These are phyloP conservation scores for Leccinum incarnatum DNA, from an alignment of 768 basidiomycete genomes.

Conservation along the genomic window DNA sequence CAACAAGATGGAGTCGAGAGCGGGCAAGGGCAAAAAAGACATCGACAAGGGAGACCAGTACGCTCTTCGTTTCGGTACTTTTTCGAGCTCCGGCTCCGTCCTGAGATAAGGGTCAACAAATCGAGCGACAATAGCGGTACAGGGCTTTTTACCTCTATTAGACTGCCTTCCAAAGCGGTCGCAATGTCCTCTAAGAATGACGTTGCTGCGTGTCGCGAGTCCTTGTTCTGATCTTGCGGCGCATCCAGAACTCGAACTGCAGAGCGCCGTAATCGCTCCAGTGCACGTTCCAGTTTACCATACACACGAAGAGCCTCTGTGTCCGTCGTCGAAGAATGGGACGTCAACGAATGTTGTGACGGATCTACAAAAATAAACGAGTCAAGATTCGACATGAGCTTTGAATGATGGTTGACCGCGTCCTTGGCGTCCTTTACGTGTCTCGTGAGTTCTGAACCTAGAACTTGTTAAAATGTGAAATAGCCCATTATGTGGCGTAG, in stretches of 20 bases:
- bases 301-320: slow-evolving; percentile 33
- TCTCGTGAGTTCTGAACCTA: slow-evolving; percentile 19
- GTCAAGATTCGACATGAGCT: slow-evolving; percentile 13
- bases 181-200: slow-evolving; percentile 38
- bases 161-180: slow-evolving; percentile 28
- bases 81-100: background rate
- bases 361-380: slow-evolving; percentile 2
- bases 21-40: slow-evolving; percentile 55
- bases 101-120: slow-evolving; percentile 3
- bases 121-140: background rate
- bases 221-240: slow-evolving; percentile 8
- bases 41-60: slow-evolving; percentile 49
- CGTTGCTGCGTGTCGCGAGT: slow-evolving; percentile 13
- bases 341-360: background rate
- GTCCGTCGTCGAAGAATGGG: background rate
- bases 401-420: slow-evolving; percentile 21
- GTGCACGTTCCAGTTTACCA: slow-evolving; percentile 56
- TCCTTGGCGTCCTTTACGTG: slow-evolving; percentile 20
- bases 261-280: slow-evolving; percentile 58
- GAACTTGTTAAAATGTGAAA: background rate
- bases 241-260: slow-evolving; percentile 47
- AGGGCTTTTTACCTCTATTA: slow-evolving; percentile 17
- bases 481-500: too few relatives aligned
- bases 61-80: slow-evolving; percentile 30
- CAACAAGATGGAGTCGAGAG: slow-evolving; percentile 35